Evolutionary conservation across 2,329 filamentous ascomycete species (phyloP).

Genomic region (Ophiostoma perfectum): DNA sequence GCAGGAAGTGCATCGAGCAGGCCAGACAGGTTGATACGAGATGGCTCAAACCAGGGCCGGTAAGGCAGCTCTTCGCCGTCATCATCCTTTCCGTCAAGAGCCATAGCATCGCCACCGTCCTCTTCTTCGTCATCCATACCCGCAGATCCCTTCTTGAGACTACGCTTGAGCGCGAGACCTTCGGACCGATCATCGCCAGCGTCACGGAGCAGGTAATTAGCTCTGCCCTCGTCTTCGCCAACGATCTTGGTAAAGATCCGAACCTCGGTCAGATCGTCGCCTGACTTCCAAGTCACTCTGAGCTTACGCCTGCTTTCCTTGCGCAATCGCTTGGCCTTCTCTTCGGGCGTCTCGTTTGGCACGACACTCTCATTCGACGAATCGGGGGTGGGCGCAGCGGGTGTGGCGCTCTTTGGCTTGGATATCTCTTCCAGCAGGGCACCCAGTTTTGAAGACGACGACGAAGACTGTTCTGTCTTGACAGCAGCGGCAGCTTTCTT

Average conservation of each 20-base stretch:
- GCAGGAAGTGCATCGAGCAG: constrained; percentile 39
- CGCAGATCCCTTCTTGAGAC: constrained; percentile 37
- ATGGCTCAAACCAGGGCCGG: constrained; percentile 48
- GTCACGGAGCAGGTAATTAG: constrained; percentile 63
- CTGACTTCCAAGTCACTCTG: constrained; percentile 65
- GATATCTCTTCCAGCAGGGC: constrained; percentile 48
- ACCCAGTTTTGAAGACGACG: constrained; percentile 43
- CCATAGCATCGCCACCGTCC: constrained; percentile 34
- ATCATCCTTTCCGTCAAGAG: background rate
- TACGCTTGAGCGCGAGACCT: constrained; percentile 61
- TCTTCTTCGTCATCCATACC: constrained; percentile 51
- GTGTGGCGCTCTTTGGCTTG: constrained; percentile 47
- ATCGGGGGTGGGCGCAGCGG: constrained; percentile 35
- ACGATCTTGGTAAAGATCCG: constrained; percentile 67
- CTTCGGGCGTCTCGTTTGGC: constrained; percentile 59
- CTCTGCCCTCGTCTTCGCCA: constrained; percentile 65
- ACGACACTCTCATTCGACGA: constrained; percentile 37
- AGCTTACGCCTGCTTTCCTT: constrained; percentile 67
- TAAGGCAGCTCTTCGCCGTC: constrained; percentile 36
- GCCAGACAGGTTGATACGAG: constrained; percentile 40
- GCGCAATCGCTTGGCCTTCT: constrained; percentile 61
- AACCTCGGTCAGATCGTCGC: constrained; percentile 60
- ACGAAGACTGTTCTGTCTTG: constrained; percentile 33
- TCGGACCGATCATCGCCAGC: constrained; percentile 68
- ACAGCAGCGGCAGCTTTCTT: constrained; percentile 27